phyloP scores from a whole-genome alignment of 2,329 filamentous ascomycete genomes.

The Uncinocarpus reesii region DNA sequence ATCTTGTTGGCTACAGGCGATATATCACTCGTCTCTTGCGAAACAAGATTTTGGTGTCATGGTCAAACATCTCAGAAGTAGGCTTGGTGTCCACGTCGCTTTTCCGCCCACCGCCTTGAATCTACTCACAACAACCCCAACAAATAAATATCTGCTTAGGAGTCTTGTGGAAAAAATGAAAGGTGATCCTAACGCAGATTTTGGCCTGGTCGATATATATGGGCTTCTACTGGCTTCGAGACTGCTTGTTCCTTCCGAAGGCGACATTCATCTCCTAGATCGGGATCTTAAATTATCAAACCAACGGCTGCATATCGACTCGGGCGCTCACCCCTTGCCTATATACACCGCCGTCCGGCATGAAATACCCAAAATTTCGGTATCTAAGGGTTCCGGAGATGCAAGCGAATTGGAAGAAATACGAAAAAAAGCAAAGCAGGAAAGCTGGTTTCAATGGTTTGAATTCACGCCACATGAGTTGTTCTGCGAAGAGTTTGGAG shows the following conservation, averaged over 20 bases:
- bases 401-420: conserved; percentile 34
- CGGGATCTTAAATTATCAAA: conserved; percentile 84
- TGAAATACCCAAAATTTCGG: conserved; percentile 64
- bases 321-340: conserved; percentile 73
- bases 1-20: conserved; percentile 84
- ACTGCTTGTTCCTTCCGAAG: conserved; percentile 70
- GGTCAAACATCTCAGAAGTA: conserved; percentile 74
- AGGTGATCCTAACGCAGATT: conserved; percentile 66
- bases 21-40: conserved; percentile 74
- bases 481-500: conserved; percentile 83
- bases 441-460: conserved; percentile 97
- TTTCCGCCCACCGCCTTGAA: conserved; percentile 78
- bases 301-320: conserved; percentile 63
- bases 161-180: conserved; percentile 86
- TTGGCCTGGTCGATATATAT: conserved; percentile 89
- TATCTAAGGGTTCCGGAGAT: conserved; percentile 36
- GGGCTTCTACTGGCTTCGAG: conserved; percentile 75
- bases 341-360: conserved; percentile 95
- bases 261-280: conserved; percentile 62
- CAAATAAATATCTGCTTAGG: conserved; percentile 80
- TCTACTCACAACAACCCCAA: conserved; percentile 75
- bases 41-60: conserved; percentile 57
- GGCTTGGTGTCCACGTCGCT: conserved; percentile 79
- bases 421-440: conserved; percentile 43
- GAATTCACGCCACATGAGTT: conserved; percentile 92